Percentiles rank a stretch among this genome's conserved stretches.
Conservation (phyloP, 192 early-diverging fungal genomes). For the Entomortierella parvispora region DNA sequence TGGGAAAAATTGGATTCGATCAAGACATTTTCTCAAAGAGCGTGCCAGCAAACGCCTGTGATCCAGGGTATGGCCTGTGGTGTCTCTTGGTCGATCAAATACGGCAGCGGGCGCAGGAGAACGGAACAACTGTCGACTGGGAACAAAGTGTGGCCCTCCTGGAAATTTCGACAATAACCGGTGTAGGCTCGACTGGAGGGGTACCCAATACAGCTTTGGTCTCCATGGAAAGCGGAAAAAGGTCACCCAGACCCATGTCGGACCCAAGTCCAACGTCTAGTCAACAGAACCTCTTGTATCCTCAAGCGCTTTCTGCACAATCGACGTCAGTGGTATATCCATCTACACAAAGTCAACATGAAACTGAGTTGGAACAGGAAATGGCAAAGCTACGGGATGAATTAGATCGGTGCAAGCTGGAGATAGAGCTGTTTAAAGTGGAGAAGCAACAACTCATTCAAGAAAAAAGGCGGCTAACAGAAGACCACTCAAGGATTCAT, state of each 20-base stretch:
- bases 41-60: conserved; percentile 67
- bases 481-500: conserved; percentile 8
- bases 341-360: conserved; percentile 8
- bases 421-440: conserved; percentile 40
- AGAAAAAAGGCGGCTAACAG: conserved; percentile 10
- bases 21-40: conserved; percentile 60
- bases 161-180: conserved; percentile 7
- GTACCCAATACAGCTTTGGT: not conserved
- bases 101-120: conserved; percentile 26
- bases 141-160: conserved; percentile 43
- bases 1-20: conserved; percentile 69
- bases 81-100: conserved; percentile 66
- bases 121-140: conserved; percentile 44
- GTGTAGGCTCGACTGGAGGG: not conserved
- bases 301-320: conserved; percentile 9
- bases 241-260: conserved; percentile 46
- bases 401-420: conserved; percentile 35
- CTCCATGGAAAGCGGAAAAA: conserved; percentile 32
- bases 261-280: conserved; percentile 45
- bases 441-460: conserved; percentile 27
- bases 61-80: conserved; percentile 74
- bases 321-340: conserved; percentile 14
- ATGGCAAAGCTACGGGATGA: conserved; percentile 14
- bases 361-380: conserved; percentile 25
- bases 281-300: conserved; percentile 27